Evolutionary conservation across 345 rosid species (phyloP).

Genomic region (Populus deltoides): DNA sequence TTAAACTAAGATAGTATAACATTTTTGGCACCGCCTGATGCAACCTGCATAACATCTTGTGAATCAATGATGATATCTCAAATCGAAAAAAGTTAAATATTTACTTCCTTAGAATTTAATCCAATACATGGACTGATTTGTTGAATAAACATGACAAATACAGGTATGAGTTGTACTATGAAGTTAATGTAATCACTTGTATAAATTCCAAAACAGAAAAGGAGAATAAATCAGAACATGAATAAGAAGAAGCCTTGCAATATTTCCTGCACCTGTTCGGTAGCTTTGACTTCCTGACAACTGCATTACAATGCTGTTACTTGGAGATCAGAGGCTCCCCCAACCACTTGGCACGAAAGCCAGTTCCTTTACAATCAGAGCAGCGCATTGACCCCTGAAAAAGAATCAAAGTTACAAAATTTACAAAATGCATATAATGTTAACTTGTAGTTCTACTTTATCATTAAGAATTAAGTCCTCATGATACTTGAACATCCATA

Average conservation of each 20-base stretch:
- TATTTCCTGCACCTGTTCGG: background rate
- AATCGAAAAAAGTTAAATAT: background rate
- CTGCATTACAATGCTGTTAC: slow-evolving; percentile 17
- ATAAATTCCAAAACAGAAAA: background rate
- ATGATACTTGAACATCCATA: background rate
- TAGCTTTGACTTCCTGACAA: background rate
- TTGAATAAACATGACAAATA: background rate
- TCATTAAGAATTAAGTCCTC: background rate
- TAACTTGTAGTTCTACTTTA: background rate
- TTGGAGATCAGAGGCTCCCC: slow-evolving; percentile 57
- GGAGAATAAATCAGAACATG: slow-evolving; percentile 5
- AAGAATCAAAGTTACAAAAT: background rate
- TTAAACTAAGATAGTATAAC: background rate
- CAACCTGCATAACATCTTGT: background rate
- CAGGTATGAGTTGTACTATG: background rate
- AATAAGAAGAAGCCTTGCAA: background rate
- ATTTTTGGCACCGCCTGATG: background rate
- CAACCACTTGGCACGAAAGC: slow-evolving; percentile 97
- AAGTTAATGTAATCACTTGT: background rate
- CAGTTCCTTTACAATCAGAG: slow-evolving; percentile 82
- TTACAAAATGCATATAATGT: background rate
- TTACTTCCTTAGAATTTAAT: background rate
- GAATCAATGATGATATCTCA: background rate
- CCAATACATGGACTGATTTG: background rate
- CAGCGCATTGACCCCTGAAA: slow-evolving; percentile 69